Base-by-base conservation (phyloP, 169 alveolate species). In the Plasmodium adleri region DNA sequence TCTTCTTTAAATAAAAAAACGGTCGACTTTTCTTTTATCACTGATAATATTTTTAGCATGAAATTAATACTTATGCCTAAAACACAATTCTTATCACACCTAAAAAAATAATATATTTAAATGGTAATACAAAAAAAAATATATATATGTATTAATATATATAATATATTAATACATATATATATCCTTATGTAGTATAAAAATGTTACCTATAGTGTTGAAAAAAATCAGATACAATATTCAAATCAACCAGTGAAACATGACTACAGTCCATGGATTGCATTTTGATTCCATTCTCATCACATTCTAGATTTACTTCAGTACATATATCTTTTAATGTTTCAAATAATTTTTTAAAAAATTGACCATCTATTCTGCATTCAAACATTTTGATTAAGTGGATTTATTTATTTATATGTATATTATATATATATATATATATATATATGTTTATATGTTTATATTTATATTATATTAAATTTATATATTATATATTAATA, bases 251-350 rank as follows among this genome's bases (percentile, higher is more conserved):
- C 60, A 96, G 76, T 28, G 98, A 95, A 39, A 96, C 96, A 91
- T 96, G 98, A 12, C 97, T 95, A 73, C 96, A 95, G 54, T 96
- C 98, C 98, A 96, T 96, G 6, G 98, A 97, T 89, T 96, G 98
- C 93, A 96, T 94, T 39, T 96, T 93, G 43, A 96, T 76, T 22
- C 98, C 98, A 22, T 95, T 96, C 49, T 95, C 95, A 43, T 95
- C 91, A 72, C 98, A 96, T 76, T 96, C 98, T 45, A 96, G 93
- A 86, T 96, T 96, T 43, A 96, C 96, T 86, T 96, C 98, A 72
- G 93, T 95, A 88, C 97, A 96, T 62, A 96, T 95, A 68, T 95
- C 97, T 68, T 95, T 94, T 54, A 96, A 72, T 10, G 98, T 95
- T 91, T 96, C 98, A 60, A 93, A 93, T 45, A 93, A 90, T 39